Evolutionary conservation across 2,329 filamentous ascomycete species (phyloP).

Genomic region (Aspergillus sp.): DNA sequence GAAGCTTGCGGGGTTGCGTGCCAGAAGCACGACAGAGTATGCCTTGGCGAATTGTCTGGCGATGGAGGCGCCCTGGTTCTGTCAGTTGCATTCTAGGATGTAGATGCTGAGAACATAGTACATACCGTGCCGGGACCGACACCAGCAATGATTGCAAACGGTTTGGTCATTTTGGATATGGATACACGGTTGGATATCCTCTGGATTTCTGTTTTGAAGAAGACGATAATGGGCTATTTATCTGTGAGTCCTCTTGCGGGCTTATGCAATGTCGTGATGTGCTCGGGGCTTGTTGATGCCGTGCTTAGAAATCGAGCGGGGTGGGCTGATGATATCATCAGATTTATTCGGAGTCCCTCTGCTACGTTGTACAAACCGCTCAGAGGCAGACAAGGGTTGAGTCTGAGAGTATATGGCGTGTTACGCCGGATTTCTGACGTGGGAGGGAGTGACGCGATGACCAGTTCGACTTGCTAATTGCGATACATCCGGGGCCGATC

Average conservation of each 20-base stretch:
- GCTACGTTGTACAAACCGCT: no score
- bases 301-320: slow-evolving; percentile 16
- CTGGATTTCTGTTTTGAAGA: neutral
- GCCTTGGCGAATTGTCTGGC: slow-evolving; percentile 57
- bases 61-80: slow-evolving; percentile 52
- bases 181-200: neutral
- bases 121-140: slow-evolving; percentile 46
- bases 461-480: no score
- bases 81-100: neutral
- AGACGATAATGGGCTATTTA: neutral
- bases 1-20: slow-evolving; percentile 57
- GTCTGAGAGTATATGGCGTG: no score
- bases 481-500: no score
- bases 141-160: slow-evolving; percentile 46
- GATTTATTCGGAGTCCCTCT: neutral
- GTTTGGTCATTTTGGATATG: slow-evolving; percentile 31
- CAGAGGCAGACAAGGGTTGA: no score
- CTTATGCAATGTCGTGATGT: slow-evolving; percentile 13
- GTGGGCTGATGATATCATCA: neutral
- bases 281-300: slow-evolving; percentile 10
- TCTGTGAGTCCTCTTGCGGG: neutral
- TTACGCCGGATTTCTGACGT: no score
- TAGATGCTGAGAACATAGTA: neutral
- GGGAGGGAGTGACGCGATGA: no score
- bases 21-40: slow-evolving; percentile 60